phyloP scores from a whole-genome alignment of 2,329 filamentous ascomycete species.

The Tothia fuscella region DNA sequence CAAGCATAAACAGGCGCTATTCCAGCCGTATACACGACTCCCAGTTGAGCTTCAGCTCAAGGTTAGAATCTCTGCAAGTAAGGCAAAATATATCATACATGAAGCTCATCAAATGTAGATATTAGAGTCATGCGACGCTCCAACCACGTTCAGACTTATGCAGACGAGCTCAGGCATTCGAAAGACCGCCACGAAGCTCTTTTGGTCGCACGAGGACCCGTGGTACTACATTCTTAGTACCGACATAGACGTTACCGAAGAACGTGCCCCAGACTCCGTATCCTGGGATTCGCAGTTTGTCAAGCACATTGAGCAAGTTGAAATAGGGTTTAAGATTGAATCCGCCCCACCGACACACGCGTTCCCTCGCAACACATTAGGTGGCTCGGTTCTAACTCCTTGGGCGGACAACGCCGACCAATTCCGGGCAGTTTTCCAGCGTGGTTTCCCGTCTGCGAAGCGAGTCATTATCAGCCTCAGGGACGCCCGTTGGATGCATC shows the following conservation, averaged over 20 bases:
- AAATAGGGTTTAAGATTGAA: not conserved
- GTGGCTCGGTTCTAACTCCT: too few relatives aligned
- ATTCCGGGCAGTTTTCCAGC: not conserved
- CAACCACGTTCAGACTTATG: not conserved
- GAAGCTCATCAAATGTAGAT: not conserved
- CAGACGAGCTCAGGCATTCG: not conserved
- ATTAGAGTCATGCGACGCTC: not conserved
- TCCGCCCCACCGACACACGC: not conserved
- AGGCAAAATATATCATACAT: not conserved
- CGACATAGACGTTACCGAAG: not conserved
- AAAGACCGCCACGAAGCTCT: not conserved
- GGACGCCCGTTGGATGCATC: not conserved
- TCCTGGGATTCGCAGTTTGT: not conserved
- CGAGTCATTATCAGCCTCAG: not conserved
- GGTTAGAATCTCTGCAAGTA: not conserved
- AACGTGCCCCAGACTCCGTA: not conserved
- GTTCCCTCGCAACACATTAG: too few relatives aligned
- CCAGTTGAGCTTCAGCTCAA: conserved; percentile 1
- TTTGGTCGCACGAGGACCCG: not conserved
- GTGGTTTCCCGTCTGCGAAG: not conserved
- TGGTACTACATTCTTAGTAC: not conserved
- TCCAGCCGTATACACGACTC: conserved; percentile 1
- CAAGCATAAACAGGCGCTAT: not conserved
- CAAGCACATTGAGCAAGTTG: not conserved
- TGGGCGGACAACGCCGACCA: not conserved